A percentile compares a stretch with the other conserved stretches of the same genome.
Evolutionary conservation across 495 filamentous ascomycete genomes (phyloP).

Genomic region (Glarea lozoyensis): DNA sequence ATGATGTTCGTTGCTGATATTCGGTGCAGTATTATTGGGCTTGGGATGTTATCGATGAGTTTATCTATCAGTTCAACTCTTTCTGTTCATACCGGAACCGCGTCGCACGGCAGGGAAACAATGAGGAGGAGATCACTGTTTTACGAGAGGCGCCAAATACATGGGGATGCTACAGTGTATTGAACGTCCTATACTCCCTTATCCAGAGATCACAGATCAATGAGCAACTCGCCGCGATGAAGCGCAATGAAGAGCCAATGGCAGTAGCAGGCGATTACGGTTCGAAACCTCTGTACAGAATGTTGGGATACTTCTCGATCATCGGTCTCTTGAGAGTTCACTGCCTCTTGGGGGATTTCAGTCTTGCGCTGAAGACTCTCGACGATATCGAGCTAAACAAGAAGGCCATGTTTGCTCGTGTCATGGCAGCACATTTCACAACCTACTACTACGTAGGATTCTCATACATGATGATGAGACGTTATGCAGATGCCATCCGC

Average conservation of each 20-base stretch:
- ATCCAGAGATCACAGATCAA: slow-evolving; percentile 97
- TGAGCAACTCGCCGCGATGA: slow-evolving; percentile 91
- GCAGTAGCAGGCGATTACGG: slow-evolving; percentile 91
- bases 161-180: slow-evolving; percentile 98
- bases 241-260: slow-evolving; percentile 80
- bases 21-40: slow-evolving; percentile 86
- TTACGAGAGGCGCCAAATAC: slow-evolving; percentile 95
- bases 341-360: slow-evolving; percentile 95
- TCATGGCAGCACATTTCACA: slow-evolving; percentile 99
- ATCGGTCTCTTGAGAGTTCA: slow-evolving; percentile 95
- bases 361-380: slow-evolving; percentile 93
- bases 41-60: slow-evolving; percentile 99
- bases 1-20: slow-evolving; percentile 1
- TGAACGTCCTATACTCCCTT: slow-evolving; percentile 97
- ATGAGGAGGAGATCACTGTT: slow-evolving; percentile 80
- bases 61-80: slow-evolving; percentile 99
- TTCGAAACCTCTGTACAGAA: slow-evolving; percentile 83
- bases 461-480: slow-evolving; percentile 99
- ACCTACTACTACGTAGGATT: slow-evolving; percentile 99
- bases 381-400: slow-evolving; percentile 99
- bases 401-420: slow-evolving; percentile 98
- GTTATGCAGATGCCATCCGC: slow-evolving; percentile 97
- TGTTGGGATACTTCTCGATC: slow-evolving; percentile 98
- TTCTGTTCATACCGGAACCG: slow-evolving; percentile 94
- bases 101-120: slow-evolving; percentile 74